These are phyloP conservation scores for Antarctomyces pellizariae DNA, from an alignment of 495 filamentous ascomycete species.

Conservation along the genomic window DNA sequence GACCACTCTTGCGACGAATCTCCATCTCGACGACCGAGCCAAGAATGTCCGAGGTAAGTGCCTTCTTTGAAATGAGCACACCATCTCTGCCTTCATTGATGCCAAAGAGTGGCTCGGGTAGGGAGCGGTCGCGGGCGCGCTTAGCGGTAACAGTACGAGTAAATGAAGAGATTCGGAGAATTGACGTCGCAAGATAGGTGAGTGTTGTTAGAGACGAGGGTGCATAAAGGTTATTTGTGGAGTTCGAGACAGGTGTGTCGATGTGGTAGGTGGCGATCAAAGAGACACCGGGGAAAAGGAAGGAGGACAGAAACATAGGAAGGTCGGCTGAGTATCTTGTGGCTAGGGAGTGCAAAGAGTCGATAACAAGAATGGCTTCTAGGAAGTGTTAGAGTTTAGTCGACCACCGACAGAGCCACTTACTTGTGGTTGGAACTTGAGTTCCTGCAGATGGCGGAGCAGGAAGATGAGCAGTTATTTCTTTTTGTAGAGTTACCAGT, in stretches of 20 bases:
- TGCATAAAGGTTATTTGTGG: constrained; percentile 25
- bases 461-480: constrained; percentile 32
- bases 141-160: constrained; percentile 44
- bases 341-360: constrained; percentile 32
- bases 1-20: constrained; percentile 54
- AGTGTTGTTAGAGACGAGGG: constrained; percentile 51
- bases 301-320: constrained; percentile 26
- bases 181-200: constrained; percentile 28
- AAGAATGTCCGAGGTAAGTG: constrained; percentile 10
- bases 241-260: constrained; percentile 26
- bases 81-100: constrained; percentile 54
- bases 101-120: constrained; percentile 51
- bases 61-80: constrained; percentile 33
- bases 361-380: constrained; percentile 37
- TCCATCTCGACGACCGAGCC: constrained; percentile 71
- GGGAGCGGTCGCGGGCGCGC: constrained; percentile 40
- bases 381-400: not conserved
- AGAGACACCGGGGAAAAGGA: constrained; percentile 28
- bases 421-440: constrained; percentile 11
- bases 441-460: constrained; percentile 5
- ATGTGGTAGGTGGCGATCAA: constrained; percentile 43
- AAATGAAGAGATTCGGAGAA: constrained; percentile 28
- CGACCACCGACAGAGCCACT: too few relatives aligned
- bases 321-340: constrained; percentile 17
- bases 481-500: constrained; percentile 23